Percentiles rank a stretch among this genome's conserved stretches.
Conservation (phyloP, 176 grass and related monocot species). For the Olyra latifolia region DNA sequence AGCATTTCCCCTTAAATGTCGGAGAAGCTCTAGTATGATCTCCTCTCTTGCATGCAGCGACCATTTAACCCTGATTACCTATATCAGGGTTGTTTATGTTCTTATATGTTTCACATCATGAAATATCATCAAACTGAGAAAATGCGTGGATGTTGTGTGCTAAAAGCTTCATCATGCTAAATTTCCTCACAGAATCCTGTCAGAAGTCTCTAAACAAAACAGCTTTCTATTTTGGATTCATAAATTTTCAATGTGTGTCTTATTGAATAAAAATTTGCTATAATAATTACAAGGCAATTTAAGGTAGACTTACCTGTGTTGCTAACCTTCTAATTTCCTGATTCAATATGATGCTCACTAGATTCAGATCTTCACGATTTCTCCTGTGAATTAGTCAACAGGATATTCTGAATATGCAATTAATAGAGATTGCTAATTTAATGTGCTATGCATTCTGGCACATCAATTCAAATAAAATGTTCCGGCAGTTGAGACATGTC, state of each 20-base stretch:
- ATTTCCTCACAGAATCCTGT: not conserved
- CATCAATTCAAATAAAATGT: slow-evolving; percentile 19
- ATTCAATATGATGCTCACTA: slow-evolving; percentile 87
- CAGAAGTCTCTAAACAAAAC: slow-evolving; percentile 1
- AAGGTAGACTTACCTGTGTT: slow-evolving; percentile 61
- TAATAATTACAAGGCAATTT: not conserved
- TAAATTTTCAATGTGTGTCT: not conserved
- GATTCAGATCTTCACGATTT: slow-evolving; percentile 86
- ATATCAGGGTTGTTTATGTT: not conserved
- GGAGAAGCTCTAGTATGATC: slow-evolving; percentile 81
- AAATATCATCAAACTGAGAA: slow-evolving; percentile 7
- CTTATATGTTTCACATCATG: not conserved
- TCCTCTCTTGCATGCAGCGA: slow-evolving; percentile 98
- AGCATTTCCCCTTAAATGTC: slow-evolving; percentile 71
- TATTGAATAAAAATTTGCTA: not conserved
- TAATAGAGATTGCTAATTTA: not conserved
- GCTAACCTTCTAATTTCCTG: slow-evolving; percentile 98
- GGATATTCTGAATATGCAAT: slow-evolving; percentile 26
- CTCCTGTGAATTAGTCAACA: slow-evolving; percentile 58
- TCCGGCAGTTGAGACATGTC: slow-evolving; percentile 4
- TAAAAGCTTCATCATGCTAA: not conserved
- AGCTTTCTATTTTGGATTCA: not conserved
- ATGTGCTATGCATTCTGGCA: not conserved
- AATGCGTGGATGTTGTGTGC: not conserved
- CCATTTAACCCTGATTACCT: slow-evolving; percentile 99